Evolutionary conservation across 495 filamentous ascomycete genomes (phyloP), one percentile per base, ranked within the genome.

Genomic region (Penicillium roqueforti): DNA sequence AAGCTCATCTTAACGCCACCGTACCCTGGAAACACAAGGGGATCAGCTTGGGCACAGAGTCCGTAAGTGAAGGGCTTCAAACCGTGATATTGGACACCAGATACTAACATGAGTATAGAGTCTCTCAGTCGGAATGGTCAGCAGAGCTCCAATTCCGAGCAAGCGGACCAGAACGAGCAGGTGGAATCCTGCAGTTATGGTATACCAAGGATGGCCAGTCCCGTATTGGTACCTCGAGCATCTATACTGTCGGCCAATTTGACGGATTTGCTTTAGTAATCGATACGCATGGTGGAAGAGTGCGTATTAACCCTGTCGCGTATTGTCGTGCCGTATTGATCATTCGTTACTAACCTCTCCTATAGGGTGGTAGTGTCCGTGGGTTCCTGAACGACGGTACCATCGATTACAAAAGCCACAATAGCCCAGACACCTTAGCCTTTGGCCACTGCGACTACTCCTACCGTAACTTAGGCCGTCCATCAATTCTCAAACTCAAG

Each of bases 351-450:
- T 68, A 41, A 70, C 31, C 42, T 51, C 25, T 22, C 42, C 14
- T 36, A 40, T 56, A 86, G 83, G 85, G 82, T 46, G 88, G 93
- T 53, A 89, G 85, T 63, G 74, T 98, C 47, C 78, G 93, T 53
- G 93, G 88, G 19, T 97, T 97, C 75, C 72, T 98, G 65, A 98
- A 97, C 69, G 93, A 97, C 68, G 93, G 92, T 50, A 83, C 74
- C 22, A 83, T 76, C 54, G 87, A 93, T 66, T 96, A 88, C 79
- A 88, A 84, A 62, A 78, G 78, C 44, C 87, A 92, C 64, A 80
- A 83, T 54, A 86, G 80, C 60, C 84, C 95, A 4, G 91, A 96
- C 69, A 85, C 78, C 57, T 78, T 97, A 40, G 88, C 95, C 29
- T 98, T 98, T 65, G 93, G 91, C 22, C 89, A 96, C 71, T 98